Evolutionary conservation across 257 asterid genomes (phyloP).

Genomic region (Gentiana straminea): DNA sequence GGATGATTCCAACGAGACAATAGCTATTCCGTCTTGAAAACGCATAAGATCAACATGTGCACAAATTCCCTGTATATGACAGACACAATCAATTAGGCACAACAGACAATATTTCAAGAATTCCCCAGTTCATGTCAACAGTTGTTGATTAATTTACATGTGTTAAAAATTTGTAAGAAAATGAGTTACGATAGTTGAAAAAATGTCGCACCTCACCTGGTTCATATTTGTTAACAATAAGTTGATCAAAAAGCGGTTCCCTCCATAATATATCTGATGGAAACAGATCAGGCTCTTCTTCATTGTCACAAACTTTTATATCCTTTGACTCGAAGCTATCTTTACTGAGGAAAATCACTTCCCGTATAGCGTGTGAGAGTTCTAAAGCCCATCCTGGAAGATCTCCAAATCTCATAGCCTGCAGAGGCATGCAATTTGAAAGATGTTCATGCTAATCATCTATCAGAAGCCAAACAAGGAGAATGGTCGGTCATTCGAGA

Average conservation of each 20-base stretch:
- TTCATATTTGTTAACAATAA: conserved; percentile 67
- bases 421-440: conserved; percentile 5
- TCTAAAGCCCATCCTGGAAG: conserved; percentile 80
- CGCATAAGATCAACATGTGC: conserved; percentile 91
- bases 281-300: conserved; percentile 20
- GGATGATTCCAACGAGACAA: conserved; percentile 62
- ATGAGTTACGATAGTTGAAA: neutral
- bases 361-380: conserved; percentile 42
- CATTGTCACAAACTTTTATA: conserved; percentile 9
- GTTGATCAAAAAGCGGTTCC: conserved; percentile 79
- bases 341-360: conserved; percentile 23
- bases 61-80: conserved; percentile 54
- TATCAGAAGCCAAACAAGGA: no score
- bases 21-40: conserved; percentile 85
- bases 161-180: neutral
- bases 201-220: conserved; percentile 79
- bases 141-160: neutral
- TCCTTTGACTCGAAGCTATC: conserved; percentile 15
- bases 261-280: conserved; percentile 59
- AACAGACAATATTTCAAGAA: no score
- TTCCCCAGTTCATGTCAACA: neutral
- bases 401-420: conserved; percentile 96
- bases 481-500: no score
- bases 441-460: neutral
- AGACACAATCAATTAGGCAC: neutral